A percentile compares a stretch with the other conserved stretches of the same genome.
These are phyloP conservation scores for Lactifluus hygrophoroides DNA, from an alignment of 768 basidiomycete species.

Conservation along the genomic window DNA sequence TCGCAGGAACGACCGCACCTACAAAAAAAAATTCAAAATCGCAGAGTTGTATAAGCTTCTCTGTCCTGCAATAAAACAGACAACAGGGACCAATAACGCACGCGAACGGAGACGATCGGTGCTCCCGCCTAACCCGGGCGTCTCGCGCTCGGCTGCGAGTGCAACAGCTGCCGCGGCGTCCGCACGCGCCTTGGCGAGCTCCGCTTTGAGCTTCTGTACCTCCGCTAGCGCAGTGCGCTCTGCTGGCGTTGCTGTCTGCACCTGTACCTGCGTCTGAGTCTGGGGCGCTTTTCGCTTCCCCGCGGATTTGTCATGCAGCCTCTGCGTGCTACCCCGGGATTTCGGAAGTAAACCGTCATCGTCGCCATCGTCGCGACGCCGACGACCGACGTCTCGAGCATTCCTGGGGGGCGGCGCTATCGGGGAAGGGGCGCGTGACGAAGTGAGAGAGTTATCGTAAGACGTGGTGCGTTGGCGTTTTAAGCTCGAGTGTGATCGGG, in stretches of 20 bases:
- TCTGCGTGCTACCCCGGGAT: neutral
- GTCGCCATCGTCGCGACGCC: neutral
- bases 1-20: neutral
- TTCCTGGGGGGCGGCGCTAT: neutral
- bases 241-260: neutral
- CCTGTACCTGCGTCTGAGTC: no score
- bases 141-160: conserved; percentile 6
- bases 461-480: conserved; percentile 3
- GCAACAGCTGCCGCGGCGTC: conserved; percentile 1
- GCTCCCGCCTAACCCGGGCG: neutral
- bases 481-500: neutral
- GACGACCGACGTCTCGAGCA: neutral
- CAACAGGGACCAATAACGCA: neutral
- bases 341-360: no score
- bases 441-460: neutral
- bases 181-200: conserved; percentile 7
- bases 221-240: neutral
- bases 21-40: no score
- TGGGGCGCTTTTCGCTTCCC: neutral
- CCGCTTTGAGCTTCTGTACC: conserved; percentile 2
- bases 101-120: conserved; percentile 7
- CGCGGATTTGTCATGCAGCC: neutral
- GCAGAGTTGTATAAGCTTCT: neutral
- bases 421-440: neutral
- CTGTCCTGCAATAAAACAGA: neutral